phyloP scores from a whole-genome alignment of 2,329 filamentous ascomycete species.

The Dactylellina parvicollis region DNA sequence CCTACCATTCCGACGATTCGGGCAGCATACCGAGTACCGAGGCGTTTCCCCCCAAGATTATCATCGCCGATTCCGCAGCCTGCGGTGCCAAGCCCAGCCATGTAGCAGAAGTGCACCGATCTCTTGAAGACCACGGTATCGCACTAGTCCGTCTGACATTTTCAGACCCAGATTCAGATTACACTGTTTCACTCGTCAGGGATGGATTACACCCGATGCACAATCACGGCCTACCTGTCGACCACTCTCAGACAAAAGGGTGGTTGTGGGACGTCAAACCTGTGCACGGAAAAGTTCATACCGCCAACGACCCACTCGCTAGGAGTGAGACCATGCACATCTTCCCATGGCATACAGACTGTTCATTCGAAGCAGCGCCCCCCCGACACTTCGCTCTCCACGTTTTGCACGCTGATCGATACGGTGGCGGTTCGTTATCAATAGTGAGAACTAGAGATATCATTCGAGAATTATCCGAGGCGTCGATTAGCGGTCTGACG shows the following conservation, averaged over 20 bases:
- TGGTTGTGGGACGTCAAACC: slow-evolving; percentile 59
- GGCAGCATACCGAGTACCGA: neutral
- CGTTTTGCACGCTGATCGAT: slow-evolving; percentile 57
- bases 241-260: slow-evolving; percentile 57
- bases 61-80: slow-evolving; percentile 20
- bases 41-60: slow-evolving; percentile 31
- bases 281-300: slow-evolving; percentile 49
- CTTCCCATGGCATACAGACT: slow-evolving; percentile 60
- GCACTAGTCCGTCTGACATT: slow-evolving; percentile 55
- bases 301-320: slow-evolving; percentile 33
- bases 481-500: slow-evolving; percentile 49
- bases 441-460: slow-evolving; percentile 55
- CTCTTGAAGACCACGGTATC: slow-evolving; percentile 54
- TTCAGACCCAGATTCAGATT: slow-evolving; percentile 54
- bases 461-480: slow-evolving; percentile 49
- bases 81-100: slow-evolving; percentile 21
- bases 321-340: slow-evolving; percentile 58
- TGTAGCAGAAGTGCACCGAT: slow-evolving; percentile 37
- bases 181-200: slow-evolving; percentile 55
- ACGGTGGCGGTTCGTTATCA: slow-evolving; percentile 56
- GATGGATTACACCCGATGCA: slow-evolving; percentile 44
- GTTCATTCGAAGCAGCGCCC: slow-evolving; percentile 57
- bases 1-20: slow-evolving; percentile 12
- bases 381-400: slow-evolving; percentile 59
- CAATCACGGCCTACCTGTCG: slow-evolving; percentile 55